phyloP scores from a whole-genome alignment of 2,329 filamentous ascomycete species.

The Phyllosticta paracitricarpa region DNA sequence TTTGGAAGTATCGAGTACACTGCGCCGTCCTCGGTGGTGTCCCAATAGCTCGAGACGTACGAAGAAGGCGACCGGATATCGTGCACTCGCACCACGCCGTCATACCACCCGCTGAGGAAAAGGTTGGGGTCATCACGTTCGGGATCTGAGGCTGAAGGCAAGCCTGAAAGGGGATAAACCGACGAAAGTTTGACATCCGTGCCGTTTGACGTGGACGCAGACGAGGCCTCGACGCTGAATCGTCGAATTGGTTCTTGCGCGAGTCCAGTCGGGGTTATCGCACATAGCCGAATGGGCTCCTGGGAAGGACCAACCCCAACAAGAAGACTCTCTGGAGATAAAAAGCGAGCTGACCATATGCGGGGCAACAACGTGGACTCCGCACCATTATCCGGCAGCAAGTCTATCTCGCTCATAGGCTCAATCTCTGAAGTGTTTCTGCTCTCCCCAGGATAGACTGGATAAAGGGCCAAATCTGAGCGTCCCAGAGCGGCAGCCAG shows the following conservation, averaged over 20 bases:
- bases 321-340: slow-evolving; percentile 41
- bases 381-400: background rate
- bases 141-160: slow-evolving; percentile 23
- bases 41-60: slow-evolving; percentile 41
- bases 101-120: slow-evolving; percentile 52
- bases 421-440: background rate
- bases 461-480: slow-evolving; percentile 36
- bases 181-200: slow-evolving; percentile 27
- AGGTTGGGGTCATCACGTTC: slow-evolving; percentile 21
- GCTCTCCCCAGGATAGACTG: slow-evolving; percentile 18
- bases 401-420: background rate
- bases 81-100: slow-evolving; percentile 48
- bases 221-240: slow-evolving; percentile 24
- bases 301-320: slow-evolving; percentile 38
- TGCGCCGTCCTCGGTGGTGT: slow-evolving; percentile 47
- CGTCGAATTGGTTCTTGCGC: slow-evolving; percentile 28
- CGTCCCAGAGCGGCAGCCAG: slow-evolving; percentile 45
- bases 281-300: slow-evolving; percentile 40
- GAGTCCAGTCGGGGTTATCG: slow-evolving; percentile 38
- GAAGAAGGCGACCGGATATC: slow-evolving; percentile 45
- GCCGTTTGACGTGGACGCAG: slow-evolving; percentile 12
- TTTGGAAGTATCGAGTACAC: slow-evolving; percentile 50
- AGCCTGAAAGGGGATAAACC: slow-evolving; percentile 37
- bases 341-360: slow-evolving; percentile 43
- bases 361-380: slow-evolving; percentile 14